phyloP scores from a whole-genome alignment of 805 yeast species.

The Monosporozyma yasuniensis region DNA sequence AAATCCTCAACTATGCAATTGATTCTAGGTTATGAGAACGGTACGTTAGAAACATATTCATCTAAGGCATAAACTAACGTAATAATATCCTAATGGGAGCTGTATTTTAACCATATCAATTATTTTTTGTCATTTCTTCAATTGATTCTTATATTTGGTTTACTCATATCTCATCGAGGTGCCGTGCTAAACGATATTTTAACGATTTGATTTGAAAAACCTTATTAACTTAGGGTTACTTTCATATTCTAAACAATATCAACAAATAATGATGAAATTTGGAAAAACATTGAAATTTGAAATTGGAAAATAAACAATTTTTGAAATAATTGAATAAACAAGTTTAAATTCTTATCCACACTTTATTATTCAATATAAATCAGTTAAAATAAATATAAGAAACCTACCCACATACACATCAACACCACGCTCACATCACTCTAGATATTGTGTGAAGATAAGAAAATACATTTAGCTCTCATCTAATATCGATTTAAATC shows the following conservation, averaged over 20 bases:
- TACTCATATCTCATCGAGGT: not conserved
- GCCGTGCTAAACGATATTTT: not conserved
- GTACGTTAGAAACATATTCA: not conserved
- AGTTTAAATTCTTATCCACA: not conserved
- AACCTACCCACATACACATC: not conserved
- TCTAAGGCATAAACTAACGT: too few relatives aligned
- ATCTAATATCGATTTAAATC: not conserved
- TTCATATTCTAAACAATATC: not conserved
- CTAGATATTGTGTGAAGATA: not conserved
- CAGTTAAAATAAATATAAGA: not conserved
- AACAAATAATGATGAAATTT: constrained; percentile 1
- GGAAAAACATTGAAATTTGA: not conserved
- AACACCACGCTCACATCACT: not conserved
- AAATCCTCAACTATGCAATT: not conserved
- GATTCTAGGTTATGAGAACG: not conserved
- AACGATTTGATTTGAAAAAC: not conserved
- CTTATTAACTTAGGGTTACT: not conserved
- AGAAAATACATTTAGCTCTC: not conserved
- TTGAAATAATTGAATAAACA: not conserved
- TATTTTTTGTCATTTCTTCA: too few relatives aligned
- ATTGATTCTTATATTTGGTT: not conserved
- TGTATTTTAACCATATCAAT: too few relatives aligned
- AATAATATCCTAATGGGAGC: too few relatives aligned
- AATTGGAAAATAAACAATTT: not conserved
- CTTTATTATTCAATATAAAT: not conserved